Evolutionary conservation across 108 stramenopile species (phyloP).

Genomic region (Bacterosira constricta): DNA sequence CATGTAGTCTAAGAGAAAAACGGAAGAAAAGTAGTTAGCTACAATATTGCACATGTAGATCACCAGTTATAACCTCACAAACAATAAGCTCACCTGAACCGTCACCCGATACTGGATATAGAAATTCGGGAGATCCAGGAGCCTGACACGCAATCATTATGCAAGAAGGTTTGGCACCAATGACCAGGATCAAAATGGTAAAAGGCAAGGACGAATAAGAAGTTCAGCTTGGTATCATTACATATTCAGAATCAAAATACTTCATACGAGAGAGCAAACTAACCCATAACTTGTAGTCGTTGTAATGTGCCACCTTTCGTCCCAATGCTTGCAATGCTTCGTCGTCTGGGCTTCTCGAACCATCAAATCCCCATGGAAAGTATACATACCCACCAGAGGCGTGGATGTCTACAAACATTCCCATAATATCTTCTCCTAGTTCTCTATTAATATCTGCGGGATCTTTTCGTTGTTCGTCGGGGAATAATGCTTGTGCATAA

Average conservation of each 20-base stretch:
- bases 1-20: slow-evolving; percentile 46
- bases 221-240: no score
- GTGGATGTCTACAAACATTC: slow-evolving; percentile 61
- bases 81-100: not conserved
- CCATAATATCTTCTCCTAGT: slow-evolving; percentile 35
- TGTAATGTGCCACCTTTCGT: slow-evolving; percentile 38
- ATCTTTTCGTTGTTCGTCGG: slow-evolving; percentile 47
- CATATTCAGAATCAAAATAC: no score
- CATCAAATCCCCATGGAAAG: slow-evolving; percentile 53
- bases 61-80: no score
- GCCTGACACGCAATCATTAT: not conserved
- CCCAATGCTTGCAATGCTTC: slow-evolving; percentile 25
- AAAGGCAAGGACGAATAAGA: no score
- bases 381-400: slow-evolving; percentile 43
- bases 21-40: no score
- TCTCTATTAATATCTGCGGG: slow-evolving; percentile 14
- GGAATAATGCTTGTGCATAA: slow-evolving; percentile 49
- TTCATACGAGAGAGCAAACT: no score
- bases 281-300: slow-evolving; percentile 31
- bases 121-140: slow-evolving; percentile 24
- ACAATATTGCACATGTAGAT: no score
- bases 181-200: no score
- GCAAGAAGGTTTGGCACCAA: no score
- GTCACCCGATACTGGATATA: slow-evolving; percentile 36
- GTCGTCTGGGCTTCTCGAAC: slow-evolving; percentile 31